Conservation (phyloP, 1,284 basidiomycete genomes). For the Moesziomyces antarcticus region DNA sequence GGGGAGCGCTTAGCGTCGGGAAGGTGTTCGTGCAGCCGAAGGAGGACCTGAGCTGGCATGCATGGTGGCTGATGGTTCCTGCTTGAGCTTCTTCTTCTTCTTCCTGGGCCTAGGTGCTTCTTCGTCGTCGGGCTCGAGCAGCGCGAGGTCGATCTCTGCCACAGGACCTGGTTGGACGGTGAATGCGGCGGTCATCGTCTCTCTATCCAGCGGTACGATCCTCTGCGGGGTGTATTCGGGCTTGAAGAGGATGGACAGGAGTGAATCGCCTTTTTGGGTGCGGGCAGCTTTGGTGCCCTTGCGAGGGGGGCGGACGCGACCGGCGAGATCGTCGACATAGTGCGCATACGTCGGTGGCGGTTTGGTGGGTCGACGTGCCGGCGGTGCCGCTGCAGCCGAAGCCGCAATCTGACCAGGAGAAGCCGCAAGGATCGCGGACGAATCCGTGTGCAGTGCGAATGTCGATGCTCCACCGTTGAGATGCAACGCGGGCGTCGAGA, state of each 20-base stretch:
- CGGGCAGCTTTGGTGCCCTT: constrained; percentile 25
- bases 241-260: constrained; percentile 44
- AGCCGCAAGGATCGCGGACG: constrained; percentile 37
- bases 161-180: constrained; percentile 36
- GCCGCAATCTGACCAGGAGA: constrained; percentile 36
- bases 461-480: constrained; percentile 36
- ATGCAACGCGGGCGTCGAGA: constrained; percentile 37
- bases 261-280: constrained; percentile 16
- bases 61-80: constrained; percentile 1
- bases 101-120: constrained; percentile 31
- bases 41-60: constrained; percentile 15
- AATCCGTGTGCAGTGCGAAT: constrained; percentile 36
- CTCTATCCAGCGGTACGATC: constrained; percentile 45
- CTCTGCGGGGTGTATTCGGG: constrained; percentile 49
- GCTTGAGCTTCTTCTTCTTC: constrained; percentile 39
- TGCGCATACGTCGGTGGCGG: constrained; percentile 47
- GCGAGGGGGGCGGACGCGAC: constrained; percentile 35
- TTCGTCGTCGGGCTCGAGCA: constrained; percentile 52
- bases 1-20: constrained; percentile 4
- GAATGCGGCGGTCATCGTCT: constrained; percentile 44
- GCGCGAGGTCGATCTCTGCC: constrained; percentile 40
- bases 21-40: constrained; percentile 21
- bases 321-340: constrained; percentile 45
- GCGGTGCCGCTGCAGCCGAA: constrained; percentile 24
- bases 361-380: constrained; percentile 34